Evolutionary conservation across 1,284 basidiomycete genomes (phyloP), one percentile per base, ranked within the genome.

Genomic region (Pisolithus thermaeus): DNA sequence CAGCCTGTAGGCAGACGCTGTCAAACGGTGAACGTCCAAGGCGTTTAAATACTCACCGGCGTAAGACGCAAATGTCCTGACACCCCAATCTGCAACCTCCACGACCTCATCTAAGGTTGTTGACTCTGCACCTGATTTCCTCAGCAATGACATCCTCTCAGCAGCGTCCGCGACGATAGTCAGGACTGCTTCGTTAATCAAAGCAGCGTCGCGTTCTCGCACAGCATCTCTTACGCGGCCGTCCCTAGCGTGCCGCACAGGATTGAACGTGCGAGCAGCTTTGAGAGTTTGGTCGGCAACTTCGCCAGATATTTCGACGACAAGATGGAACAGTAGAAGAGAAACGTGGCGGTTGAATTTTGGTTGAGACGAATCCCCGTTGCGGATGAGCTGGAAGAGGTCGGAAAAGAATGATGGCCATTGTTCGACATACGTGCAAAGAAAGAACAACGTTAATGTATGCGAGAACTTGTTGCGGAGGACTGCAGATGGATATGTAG

Each of bases 391-490:
- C 52, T 80, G 70, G 68, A 93, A 88, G 53, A 94, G 70, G 67
- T 91, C 82, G 58, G 77, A 70, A 74, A 93, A 89, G 75, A 92
- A 91, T 41, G 81, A 74, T 39, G 90, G 85, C 85, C 90, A 91
- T 68, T 86, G 84, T 44, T 84, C 79, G 56, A 84, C 80, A 71
- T 97, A 97, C 14, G 90, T 87, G 73, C 88, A 87, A 47, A 98
- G 80, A 73, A 99, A 96, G 69, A 99, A 85, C 52, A 97, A 81
- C 0, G 96, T 90, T 45, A 98, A 77, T n/a, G 94, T 96, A 73
- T 97, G 95, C 16, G 94, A 92, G 68, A 98, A 91, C 72, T 99
- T 99, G 79, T 99, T 99, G 65, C 94, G 85, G 53, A 97, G 72
- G 70, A 88, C 92, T 92, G 52, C 27, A 49, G 39, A 38, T 32